These are phyloP conservation scores for Coniferiporia weirii DNA, from an alignment of 1,284 basidiomycete genomes.

Conservation along the genomic window DNA sequence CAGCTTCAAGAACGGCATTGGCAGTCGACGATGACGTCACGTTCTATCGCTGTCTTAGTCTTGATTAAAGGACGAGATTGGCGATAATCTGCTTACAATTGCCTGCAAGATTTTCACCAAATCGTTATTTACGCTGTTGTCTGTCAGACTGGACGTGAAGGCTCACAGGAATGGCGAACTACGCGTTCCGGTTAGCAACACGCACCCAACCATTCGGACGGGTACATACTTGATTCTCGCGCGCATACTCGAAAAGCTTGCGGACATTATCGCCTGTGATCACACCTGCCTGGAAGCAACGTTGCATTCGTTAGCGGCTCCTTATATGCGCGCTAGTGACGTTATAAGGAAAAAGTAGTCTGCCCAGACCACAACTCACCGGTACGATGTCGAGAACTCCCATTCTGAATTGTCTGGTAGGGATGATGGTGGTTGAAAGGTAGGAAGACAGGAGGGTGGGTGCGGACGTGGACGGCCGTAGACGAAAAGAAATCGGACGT, in stretches of 20 bases:
- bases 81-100: slow-evolving; percentile 49
- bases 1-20: slow-evolving; percentile 86
- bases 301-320: neutral
- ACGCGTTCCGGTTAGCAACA: slow-evolving; percentile 6
- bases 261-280: slow-evolving; percentile 83
- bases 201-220: neutral
- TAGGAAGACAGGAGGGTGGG: neutral
- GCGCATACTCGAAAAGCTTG: slow-evolving; percentile 86
- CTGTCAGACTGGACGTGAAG: neutral
- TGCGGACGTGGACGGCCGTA: neutral
- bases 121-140: neutral
- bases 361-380: slow-evolving; percentile 34
- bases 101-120: slow-evolving; percentile 39
- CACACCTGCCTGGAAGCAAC: slow-evolving; percentile 64
- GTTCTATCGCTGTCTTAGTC: slow-evolving; percentile 44
- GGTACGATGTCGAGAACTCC: slow-evolving; percentile 70
- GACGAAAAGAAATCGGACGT: neutral
- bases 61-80: slow-evolving; percentile 6
- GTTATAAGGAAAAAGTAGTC: too few relatives aligned
- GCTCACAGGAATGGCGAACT: slow-evolving; percentile 86
- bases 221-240: slow-evolving; percentile 68
- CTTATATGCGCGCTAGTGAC: neutral
- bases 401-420: slow-evolving; percentile 32
- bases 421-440: slow-evolving; percentile 3
- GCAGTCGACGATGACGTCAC: slow-evolving; percentile 85